Conservation (phyloP, 208 protist genomes). For the Trichomonas gallinae region DNA sequence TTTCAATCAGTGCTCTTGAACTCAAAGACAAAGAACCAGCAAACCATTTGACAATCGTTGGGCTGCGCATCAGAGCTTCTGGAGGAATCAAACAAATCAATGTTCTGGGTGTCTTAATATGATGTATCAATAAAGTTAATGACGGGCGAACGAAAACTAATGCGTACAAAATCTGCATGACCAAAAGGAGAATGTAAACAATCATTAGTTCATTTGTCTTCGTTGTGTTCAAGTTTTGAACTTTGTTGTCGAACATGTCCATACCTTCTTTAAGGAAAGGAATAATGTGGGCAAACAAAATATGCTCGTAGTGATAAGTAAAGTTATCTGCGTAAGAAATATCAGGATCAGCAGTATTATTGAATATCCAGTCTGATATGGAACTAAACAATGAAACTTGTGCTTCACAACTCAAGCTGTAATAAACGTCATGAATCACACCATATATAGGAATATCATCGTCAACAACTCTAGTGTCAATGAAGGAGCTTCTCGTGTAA, state of each 20-base stretch:
- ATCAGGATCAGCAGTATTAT: too few species aligned
- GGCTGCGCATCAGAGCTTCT: neutral
- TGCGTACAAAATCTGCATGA: neutral
- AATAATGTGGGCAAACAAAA: neutral
- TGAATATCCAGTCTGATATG: neutral
- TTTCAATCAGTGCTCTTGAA: neutral
- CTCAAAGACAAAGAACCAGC: neutral
- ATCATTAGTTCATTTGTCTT: neutral
- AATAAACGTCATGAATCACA: neutral
- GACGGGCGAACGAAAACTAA: neutral
- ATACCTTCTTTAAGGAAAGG: neutral
- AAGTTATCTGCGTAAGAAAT: neutral
- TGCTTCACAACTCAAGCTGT: neutral
- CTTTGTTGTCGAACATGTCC: neutral
- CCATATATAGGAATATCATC: neutral
- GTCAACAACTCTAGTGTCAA: neutral
- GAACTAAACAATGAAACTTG: neutral
- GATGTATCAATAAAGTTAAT: neutral
- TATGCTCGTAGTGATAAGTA: neutral
- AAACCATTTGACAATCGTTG: neutral
- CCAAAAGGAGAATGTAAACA: neutral
- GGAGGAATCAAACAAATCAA: neutral
- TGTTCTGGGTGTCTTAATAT: neutral
- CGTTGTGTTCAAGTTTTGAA: neutral
- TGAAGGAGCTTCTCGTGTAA: neutral